These are phyloP conservation scores for Andrographis paniculata DNA, from an alignment of 305 asterid genomes.

Conservation along the genomic window DNA sequence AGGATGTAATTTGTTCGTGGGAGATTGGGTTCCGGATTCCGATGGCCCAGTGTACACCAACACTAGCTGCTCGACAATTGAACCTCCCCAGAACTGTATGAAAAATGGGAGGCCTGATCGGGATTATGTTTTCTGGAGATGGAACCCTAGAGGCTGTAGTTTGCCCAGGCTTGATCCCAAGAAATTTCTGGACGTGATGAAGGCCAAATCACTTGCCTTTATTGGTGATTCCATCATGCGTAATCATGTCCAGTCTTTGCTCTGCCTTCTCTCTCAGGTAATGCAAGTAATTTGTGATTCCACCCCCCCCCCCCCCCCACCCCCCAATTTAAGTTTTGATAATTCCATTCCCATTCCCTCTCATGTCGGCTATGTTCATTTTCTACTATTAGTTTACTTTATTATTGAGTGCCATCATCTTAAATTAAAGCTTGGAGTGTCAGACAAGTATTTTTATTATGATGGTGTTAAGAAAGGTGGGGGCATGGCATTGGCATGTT, in stretches of 20 bases:
- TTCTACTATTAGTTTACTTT: too few relatives aligned
- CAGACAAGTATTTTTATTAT: too few relatives aligned
- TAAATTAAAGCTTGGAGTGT: too few relatives aligned
- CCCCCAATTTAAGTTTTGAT: too few relatives aligned
- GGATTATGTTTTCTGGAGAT: slow-evolving; percentile 62
- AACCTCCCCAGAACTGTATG: slow-evolving; percentile 70
- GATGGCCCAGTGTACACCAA: slow-evolving; percentile 62
- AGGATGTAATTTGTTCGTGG: slow-evolving; percentile 53
- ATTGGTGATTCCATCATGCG: slow-evolving; percentile 93
- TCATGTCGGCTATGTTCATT: too few relatives aligned
- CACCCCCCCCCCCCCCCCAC: too few relatives aligned
- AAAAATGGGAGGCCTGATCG: slow-evolving; percentile 70
- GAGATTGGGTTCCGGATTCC: slow-evolving; percentile 69
- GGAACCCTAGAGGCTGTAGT: slow-evolving; percentile 59
- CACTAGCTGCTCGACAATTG: slow-evolving; percentile 44
- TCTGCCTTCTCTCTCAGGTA: slow-evolving; percentile 86
- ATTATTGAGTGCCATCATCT: too few relatives aligned
- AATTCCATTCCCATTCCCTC: too few relatives aligned
- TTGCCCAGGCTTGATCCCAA: slow-evolving; percentile 43
- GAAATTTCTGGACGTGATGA: slow-evolving; percentile 52
- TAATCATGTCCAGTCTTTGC: slow-evolving; percentile 72
- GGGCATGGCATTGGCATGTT: too few relatives aligned
- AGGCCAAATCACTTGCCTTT: slow-evolving; percentile 54
- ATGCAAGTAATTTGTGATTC: neutral
- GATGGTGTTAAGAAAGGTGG: too few relatives aligned